Evolutionary conservation across 1,139 yeast species (phyloP), one percentile per base, ranked within the genome.

Genomic region (Sugiyamaella neomexicana): DNA sequence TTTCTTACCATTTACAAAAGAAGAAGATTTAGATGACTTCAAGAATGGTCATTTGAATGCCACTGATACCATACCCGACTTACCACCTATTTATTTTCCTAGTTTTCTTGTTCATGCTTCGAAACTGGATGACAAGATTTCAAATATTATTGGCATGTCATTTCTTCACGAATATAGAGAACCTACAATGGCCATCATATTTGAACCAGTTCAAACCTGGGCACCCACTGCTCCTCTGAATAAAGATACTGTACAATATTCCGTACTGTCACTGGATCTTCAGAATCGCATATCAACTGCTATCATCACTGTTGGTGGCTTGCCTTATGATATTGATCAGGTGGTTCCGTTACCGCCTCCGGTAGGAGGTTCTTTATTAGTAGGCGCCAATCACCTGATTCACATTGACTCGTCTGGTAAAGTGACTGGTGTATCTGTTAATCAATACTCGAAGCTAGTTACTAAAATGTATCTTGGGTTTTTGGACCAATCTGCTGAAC

Each of bases 391-490:
- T 66, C 89, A 86, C 61, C 64, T 91, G 13, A 73, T 89, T 15
- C 95, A 89, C 67, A 79, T 90, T 20, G 97, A 90, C 66, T 83
- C 89, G 51, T 84, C 95, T 1, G 97, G 97, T 8, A 80, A 86
- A 25, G 69, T 79, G 1, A 80, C 82, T 62, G 86, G 91, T 39
- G 74, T 86, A 0, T 84, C 86, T 1, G 82, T 86, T 5, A 89
- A 88, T 66, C 73, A 76, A 55, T 85, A 61, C 46, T 80, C 83
- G 13, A 50, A 43, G 10, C 48, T 52, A 37, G 51, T 53, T 16
- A 55, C 58, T 12, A 63, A 76, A 1, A 72, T 75, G 31, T 74
- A 78, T 5, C 74, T 83, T 46, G 75, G 75, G 15, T 60, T 79
- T 57, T 72, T 72, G 29, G 88, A 86, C 63, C 89, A 87, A 64